Evolutionary conservation across 345 rosid genomes (phyloP).

Genomic region (Bruguiera parviflora): DNA sequence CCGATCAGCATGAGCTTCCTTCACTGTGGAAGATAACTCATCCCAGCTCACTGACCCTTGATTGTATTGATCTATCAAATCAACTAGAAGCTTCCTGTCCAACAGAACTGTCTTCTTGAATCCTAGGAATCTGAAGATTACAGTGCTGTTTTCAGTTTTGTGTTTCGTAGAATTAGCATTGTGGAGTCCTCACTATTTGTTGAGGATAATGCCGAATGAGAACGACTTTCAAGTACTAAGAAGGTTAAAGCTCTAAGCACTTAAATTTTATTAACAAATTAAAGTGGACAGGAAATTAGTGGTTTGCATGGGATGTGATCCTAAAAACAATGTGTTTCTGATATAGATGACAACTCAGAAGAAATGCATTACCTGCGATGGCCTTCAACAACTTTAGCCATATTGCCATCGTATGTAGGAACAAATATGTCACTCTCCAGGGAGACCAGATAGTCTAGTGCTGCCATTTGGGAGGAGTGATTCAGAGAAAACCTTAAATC

Average conservation of each 20-base stretch:
- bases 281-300: not conserved
- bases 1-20: constrained; percentile 61
- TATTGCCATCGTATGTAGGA: constrained; percentile 90
- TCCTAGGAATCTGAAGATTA: constrained; percentile 69
- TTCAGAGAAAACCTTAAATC: constrained; percentile 67
- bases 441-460: constrained; percentile 81
- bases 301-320: not conserved
- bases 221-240: constrained; percentile 1
- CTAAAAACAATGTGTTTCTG: too few species aligned
- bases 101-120: constrained; percentile 78
- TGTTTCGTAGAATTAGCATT: not conserved
- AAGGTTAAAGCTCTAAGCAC: not conserved
- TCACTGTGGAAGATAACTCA: constrained; percentile 63
- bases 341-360: not conserved
- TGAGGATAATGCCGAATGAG: not conserved
- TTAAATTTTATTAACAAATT: not conserved
- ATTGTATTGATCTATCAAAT: constrained; percentile 61
- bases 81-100: constrained; percentile 68
- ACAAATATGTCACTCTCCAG: constrained; percentile 87
- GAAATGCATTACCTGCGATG: constrained; percentile 64
- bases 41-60: constrained; percentile 74
- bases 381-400: constrained; percentile 99
- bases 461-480: constrained; percentile 92
- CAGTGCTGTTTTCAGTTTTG: not conserved
- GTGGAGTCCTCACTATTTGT: not conserved